Conservation (phyloP, 768 basidiomycete genomes). For the Coprinellus micaceus region DNA sequence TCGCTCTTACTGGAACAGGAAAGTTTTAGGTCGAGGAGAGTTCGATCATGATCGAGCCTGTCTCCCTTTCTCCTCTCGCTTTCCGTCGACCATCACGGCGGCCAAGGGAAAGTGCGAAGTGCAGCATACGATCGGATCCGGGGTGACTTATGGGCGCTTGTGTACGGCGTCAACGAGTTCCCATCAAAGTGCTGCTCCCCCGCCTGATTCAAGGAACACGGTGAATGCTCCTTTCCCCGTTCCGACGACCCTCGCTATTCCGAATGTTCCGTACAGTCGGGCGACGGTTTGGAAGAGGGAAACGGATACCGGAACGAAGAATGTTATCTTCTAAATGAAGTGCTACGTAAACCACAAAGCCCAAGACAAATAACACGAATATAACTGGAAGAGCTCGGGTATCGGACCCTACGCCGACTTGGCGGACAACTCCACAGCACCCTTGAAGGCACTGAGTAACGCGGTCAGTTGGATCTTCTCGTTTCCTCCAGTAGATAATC, state of each 20-base stretch:
- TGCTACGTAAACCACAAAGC: neutral
- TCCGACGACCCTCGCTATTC: neutral
- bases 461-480: slow-evolving; percentile 95
- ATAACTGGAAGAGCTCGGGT: neutral
- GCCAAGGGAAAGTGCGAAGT: neutral
- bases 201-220: slow-evolving; percentile 1
- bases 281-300: neutral
- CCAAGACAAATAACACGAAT: neutral
- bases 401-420: slow-evolving; percentile 26
- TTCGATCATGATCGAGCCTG: slow-evolving; percentile 8
- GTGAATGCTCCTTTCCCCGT: too few relatives aligned
- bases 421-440: slow-evolving; percentile 74
- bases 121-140: too few relatives aligned
- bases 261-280: neutral
- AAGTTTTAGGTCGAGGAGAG: slow-evolving; percentile 5
- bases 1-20: slow-evolving; percentile 1
- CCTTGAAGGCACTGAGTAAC: slow-evolving; percentile 89
- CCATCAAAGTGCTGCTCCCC: neutral
- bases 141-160: too few relatives aligned
- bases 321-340: slow-evolving; percentile 3
- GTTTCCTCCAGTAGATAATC: slow-evolving; percentile 86
- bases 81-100: too few relatives aligned
- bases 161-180: neutral
- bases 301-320: neutral
- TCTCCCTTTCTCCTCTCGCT: neutral